Conservation (phyloP, 305 asterid genomes). For the Solanum chacoense region DNA sequence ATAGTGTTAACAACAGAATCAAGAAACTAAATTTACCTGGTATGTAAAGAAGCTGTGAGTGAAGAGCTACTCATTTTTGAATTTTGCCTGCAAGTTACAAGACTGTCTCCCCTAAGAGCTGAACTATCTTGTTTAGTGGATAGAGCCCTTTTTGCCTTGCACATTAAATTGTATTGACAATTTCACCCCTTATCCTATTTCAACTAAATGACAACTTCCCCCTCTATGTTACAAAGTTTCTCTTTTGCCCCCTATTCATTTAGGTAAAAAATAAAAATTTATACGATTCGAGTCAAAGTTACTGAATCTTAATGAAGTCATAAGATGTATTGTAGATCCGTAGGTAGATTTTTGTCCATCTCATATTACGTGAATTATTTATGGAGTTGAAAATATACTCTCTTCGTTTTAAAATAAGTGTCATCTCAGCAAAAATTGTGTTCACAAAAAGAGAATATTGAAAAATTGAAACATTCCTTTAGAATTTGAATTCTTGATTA, state of each 20-base stretch:
- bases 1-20: neutral
- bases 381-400: too few species aligned
- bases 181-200: neutral
- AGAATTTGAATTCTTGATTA: neutral
- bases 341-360: neutral
- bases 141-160: neutral
- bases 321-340: neutral
- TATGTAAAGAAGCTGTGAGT: neutral
- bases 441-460: rapidly evolving
- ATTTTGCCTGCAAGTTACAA: neutral
- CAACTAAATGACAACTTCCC: neutral
- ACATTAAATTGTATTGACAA: neutral
- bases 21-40: neutral
- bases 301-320: neutral
- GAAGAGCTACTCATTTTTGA: neutral
- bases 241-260: neutral
- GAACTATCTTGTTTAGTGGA: neutral
- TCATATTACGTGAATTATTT: too few species aligned
- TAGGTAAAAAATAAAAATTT: neutral
- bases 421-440: rapidly evolving
- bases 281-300: neutral
- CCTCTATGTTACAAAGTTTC: neutral
- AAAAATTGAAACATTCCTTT: neutral
- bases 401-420: neutral
- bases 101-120: neutral